These are phyloP conservation scores for Lepidium africanum DNA, from an alignment of 345 rosid genomes.

Conservation along the genomic window DNA sequence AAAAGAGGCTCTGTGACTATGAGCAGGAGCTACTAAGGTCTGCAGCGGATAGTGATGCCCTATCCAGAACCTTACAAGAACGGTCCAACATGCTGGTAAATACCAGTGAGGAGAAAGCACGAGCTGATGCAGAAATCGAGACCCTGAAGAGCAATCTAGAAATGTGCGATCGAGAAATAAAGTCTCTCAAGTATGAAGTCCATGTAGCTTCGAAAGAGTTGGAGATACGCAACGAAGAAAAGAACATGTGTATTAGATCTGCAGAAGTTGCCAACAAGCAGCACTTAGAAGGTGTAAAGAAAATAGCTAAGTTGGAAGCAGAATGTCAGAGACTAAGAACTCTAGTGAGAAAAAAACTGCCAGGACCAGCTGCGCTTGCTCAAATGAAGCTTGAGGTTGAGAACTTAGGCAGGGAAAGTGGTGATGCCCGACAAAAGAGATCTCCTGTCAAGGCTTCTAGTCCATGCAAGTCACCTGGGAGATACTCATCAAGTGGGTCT, in stretches of 20 bases:
- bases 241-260: slow-evolving; percentile 89
- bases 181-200: slow-evolving; percentile 73
- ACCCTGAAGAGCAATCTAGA: slow-evolving; percentile 68
- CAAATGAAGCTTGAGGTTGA: slow-evolving; percentile 98
- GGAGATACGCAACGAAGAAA: slow-evolving; percentile 91
- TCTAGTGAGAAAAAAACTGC: slow-evolving; percentile 88
- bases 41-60: slow-evolving; percentile 66
- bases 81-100: slow-evolving; percentile 70
- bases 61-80: slow-evolving; percentile 74
- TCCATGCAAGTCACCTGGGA: slow-evolving; percentile 43
- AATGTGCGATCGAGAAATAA: slow-evolving; percentile 76
- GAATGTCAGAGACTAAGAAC: slow-evolving; percentile 92
- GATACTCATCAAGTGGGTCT: slow-evolving; percentile 32
- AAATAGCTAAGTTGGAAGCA: slow-evolving; percentile 83
- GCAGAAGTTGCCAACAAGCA: slow-evolving; percentile 92
- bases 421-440: slow-evolving; percentile 56
- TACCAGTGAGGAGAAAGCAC: slow-evolving; percentile 66
- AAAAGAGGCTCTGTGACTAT: slow-evolving; percentile 41
- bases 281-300: slow-evolving; percentile 82
- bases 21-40: slow-evolving; percentile 72
- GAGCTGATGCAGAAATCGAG: slow-evolving; percentile 79
- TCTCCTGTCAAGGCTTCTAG: slow-evolving; percentile 58
- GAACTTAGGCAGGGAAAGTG: slow-evolving; percentile 66
- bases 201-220: slow-evolving; percentile 74
- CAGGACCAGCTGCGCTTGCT: slow-evolving; percentile 98